Evolutionary conservation across 2,329 filamentous ascomycete species (phyloP).

Genomic region (Ceratocystis ficicola): DNA sequence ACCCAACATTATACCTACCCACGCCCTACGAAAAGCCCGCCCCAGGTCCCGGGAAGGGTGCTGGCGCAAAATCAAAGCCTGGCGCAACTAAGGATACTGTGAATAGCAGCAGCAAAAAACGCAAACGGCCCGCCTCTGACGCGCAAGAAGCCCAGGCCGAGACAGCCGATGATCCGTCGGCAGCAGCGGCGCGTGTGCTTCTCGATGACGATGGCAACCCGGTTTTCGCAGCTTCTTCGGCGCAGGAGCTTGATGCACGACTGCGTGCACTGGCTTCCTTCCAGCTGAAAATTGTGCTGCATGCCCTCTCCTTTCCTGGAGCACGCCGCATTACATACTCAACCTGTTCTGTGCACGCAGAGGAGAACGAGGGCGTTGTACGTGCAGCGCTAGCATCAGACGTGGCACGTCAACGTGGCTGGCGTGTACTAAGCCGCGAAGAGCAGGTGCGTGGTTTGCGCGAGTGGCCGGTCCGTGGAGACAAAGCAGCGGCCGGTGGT

Average conservation of each 20-base stretch:
- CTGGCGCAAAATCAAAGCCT: conserved; percentile 2
- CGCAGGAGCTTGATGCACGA: conserved; percentile 49
- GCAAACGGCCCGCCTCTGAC: conserved; percentile 31
- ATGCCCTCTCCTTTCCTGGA: conserved; percentile 70
- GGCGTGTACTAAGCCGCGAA: conserved; percentile 60
- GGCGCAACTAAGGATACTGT: background rate
- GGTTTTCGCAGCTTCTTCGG: conserved; percentile 40
- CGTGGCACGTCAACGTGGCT: conserved; percentile 54
- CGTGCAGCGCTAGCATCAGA: conserved; percentile 55
- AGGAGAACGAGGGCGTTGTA: conserved; percentile 85
- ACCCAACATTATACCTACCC: conserved; percentile 53
- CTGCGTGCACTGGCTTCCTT: conserved; percentile 66
- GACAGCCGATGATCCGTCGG: conserved; percentile 28
- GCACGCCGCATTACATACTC: conserved; percentile 76
- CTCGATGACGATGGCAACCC: conserved; percentile 48
- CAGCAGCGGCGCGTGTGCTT: conserved; percentile 30
- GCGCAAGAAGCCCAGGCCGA: conserved; percentile 27
- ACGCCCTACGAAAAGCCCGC: conserved; percentile 24
- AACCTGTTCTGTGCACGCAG: conserved; percentile 76
- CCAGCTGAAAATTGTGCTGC: conserved; percentile 68
- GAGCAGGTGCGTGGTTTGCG: conserved; percentile 66
- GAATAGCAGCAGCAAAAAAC: conserved; percentile 25
- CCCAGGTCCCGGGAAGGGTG: conserved; percentile 15
- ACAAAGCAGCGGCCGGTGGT: conserved; percentile 37
- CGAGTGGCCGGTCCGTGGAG: conserved; percentile 59